Conservation (phyloP, 805 yeast genomes). For the Pichia paraexigua region DNA sequence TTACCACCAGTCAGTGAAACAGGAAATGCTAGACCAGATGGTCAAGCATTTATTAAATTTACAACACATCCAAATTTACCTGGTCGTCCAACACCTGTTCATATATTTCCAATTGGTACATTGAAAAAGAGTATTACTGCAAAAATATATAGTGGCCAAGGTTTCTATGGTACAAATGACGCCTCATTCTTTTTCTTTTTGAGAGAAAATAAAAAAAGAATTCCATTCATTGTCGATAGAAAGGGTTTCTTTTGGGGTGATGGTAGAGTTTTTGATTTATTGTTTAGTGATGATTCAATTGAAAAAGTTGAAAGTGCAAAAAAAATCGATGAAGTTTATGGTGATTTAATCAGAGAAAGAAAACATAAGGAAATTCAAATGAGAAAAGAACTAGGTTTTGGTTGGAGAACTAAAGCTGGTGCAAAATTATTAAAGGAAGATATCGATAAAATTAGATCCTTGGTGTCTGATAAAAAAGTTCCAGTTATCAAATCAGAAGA, state of each 20-base stretch:
- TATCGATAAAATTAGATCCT: conserved; percentile 24
- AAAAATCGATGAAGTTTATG: conserved; percentile 24
- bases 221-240: conserved; percentile 75
- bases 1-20: conserved; percentile 35
- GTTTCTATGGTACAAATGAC: conserved; percentile 79
- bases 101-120: conserved; percentile 52
- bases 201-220: conserved; percentile 45
- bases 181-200: conserved; percentile 66
- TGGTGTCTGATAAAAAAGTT: conserved; percentile 8
- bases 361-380: conserved; percentile 52
- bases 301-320: conserved; percentile 57
- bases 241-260: conserved; percentile 92
- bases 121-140: conserved; percentile 51
- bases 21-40: conserved; percentile 36
- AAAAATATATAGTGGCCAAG: conserved; percentile 79
- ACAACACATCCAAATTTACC: conserved; percentile 74
- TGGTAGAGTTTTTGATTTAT: conserved; percentile 72
- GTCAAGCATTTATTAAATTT: conserved; percentile 40
- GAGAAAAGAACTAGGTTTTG: conserved; percentile 47
- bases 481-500: conserved; percentile 2
- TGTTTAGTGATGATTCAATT: conserved; percentile 76
- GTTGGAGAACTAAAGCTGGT: conserved; percentile 48
- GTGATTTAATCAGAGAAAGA: conserved; percentile 33
- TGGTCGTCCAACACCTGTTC: conserved; percentile 67
- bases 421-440: conserved; percentile 38